Evolutionary conservation across 1,284 basidiomycete species (phyloP).

Genomic region (Baeospora myosura): DNA sequence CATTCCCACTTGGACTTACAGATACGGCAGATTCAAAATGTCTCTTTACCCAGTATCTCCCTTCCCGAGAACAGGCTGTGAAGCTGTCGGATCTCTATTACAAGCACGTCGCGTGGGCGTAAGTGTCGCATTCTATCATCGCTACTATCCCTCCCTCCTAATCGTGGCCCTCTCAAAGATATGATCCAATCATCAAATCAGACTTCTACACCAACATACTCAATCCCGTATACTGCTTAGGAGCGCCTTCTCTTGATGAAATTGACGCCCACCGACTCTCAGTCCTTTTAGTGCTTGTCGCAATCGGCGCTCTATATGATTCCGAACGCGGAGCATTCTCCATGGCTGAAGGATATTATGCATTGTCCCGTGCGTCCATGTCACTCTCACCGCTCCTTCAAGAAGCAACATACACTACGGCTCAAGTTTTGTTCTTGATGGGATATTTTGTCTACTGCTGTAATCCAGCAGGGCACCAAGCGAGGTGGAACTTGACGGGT

Average conservation of each 20-base stretch:
- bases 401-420: slow-evolving; percentile 37
- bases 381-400: slow-evolving; percentile 36
- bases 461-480: slow-evolving; percentile 36
- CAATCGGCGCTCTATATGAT: slow-evolving; percentile 35
- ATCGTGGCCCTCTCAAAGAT: slow-evolving; percentile 23
- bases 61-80: slow-evolving; percentile 30
- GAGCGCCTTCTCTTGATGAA: slow-evolving; percentile 24
- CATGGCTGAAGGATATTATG: too few species aligned
- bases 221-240: slow-evolving; percentile 32
- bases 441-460: slow-evolving; percentile 35
- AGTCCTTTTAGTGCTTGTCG: slow-evolving; percentile 42
- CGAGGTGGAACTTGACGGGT: slow-evolving; percentile 41
- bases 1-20: slow-evolving; percentile 42
- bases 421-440: slow-evolving; percentile 43
- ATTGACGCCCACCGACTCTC: slow-evolving; percentile 41
- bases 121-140: slow-evolving; percentile 18
- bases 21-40: slow-evolving; percentile 29
- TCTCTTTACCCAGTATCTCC: slow-evolving; percentile 34
- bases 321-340: too few species aligned
- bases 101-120: slow-evolving; percentile 41
- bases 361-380: slow-evolving; percentile 38
- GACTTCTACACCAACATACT: slow-evolving; percentile 33
- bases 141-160: background rate
- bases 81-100: slow-evolving; percentile 36
- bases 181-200: slow-evolving; percentile 31